Base-by-base conservation (phyloP, 768 basidiomycete genomes). In the Lactarius hengduanensis region DNA sequence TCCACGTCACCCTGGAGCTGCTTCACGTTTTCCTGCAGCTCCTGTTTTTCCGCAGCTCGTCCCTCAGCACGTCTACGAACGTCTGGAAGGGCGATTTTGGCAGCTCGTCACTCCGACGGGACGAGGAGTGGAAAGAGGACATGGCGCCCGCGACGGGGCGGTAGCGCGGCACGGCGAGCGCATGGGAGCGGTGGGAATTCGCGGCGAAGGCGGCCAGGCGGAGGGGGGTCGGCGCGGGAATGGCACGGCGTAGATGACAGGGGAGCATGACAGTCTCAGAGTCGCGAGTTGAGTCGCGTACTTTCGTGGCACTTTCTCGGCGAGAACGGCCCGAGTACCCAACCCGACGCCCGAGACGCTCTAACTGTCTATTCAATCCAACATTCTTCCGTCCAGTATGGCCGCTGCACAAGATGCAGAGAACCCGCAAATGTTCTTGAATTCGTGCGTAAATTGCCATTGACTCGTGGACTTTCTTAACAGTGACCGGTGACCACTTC, bases 1-100 rank as follows among this genome's bases (percentile, higher is more conserved):
- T 94, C 92, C 43, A 97, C 96, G 76, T 98, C 95, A 69, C 97
- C 97, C 78, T 96, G 94, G 20, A 99, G 83, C 78, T 97, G 94
- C 80, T 95, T 96, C 57, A 98, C 90, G 77, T 96, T 96, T 40
- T 98, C 96, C 79, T 96, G 94, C 59, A 97, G 82, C 76, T 96
- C 96, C 94, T 80, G 74, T 93, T 96, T 82, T 98, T 98, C 75
- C 86, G 83, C 55, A 99, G 78, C 78, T 99, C 97, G 61, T 97
- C 95, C 71, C 84, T 87, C 55, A 99, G 80, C 22, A 96, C 94
- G 40, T 98, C 92, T 9, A 98, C 94, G 71, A 99, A 99, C 2
- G 94, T 94, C 76, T 92, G 90, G 74, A 97, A 98, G 0, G 97
- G 97, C 4, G 94, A 97, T 75, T 92, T 93, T 4, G 91, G 91